Base-by-base conservation (phyloP, 73 alveolate genomes). In the Strombidium stylifer region DNA sequence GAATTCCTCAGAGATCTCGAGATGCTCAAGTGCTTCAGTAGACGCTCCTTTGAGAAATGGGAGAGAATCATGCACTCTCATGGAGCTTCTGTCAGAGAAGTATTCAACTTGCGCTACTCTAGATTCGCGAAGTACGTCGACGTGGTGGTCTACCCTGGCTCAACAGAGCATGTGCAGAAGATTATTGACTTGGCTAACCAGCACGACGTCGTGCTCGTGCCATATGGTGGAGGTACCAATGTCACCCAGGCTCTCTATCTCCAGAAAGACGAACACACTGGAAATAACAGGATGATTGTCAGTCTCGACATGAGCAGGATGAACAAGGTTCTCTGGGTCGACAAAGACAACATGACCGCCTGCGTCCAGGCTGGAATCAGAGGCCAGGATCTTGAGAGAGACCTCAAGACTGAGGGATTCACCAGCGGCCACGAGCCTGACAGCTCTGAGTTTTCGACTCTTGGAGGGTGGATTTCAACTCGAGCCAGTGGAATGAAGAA, bases 401-500 rank as follows among this genome's bases (percentile, higher is more conserved):
- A 90, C 61, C 60, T 90, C 14, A 69, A 70, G 57, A 75, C 78
- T 74, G 86, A 85, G 69, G 98, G 92, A 3, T 96, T 90, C 15
- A 59, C 75, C 68, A 59, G 84, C 34, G 98, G 98, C n/a, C 98
- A 90, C 66, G 98, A 90, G 60, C 98, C 98, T 16, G 97, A 90
- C 65, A 82, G 94, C 14, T 84, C 76, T 15, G 96, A 90, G 62
- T 86, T 90, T 78, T 86, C 96, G 6, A 69, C 94, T 28, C 69
- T 90, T 16, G 98, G 98, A 39, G 98, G 98, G 19, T 90, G 98
- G 96, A 82, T 90, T 23, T 59, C 92, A 23, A 90, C 98, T 12
- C 86, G 92, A 56, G 98, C 98, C 0, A 74, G 93, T 28, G 98
- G 98, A 36, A 94, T 94, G 98, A 94, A 94, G 81, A 86, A 92